These are phyloP conservation scores for Globisporangium megalacanthum DNA, from an alignment of 352 stramenopile species.

Conservation along the genomic window DNA sequence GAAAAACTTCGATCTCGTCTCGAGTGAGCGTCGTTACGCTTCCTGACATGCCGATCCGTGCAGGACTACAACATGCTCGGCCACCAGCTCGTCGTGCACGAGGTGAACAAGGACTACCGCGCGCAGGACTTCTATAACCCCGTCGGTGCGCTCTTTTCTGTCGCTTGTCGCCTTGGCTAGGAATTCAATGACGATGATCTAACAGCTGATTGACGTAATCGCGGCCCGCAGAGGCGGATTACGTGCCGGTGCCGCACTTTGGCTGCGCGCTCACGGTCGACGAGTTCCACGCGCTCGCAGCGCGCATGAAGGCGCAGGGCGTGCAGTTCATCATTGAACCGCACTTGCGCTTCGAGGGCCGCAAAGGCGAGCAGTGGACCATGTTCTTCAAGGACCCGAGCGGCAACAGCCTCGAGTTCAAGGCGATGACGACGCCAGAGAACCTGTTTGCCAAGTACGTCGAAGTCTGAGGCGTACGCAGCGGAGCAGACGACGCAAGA, in stretches of 20 bases:
- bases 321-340: constrained; percentile 96
- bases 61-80: constrained; percentile 90
- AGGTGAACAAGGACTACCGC: constrained; percentile 91
- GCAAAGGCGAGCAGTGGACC: constrained; percentile 97
- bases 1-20: neutral
- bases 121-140: constrained; percentile 95
- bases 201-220: too few species aligned
- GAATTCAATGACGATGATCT: too few species aligned
- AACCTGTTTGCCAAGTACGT: too few species aligned
- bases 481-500: too few species aligned
- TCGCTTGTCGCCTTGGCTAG: too few species aligned
- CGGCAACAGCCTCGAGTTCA: constrained; percentile 99
- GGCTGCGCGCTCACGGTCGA: constrained; percentile 91
- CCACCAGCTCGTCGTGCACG: constrained; percentile 87
- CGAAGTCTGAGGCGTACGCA: too few species aligned
- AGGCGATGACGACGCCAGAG: too few species aligned
- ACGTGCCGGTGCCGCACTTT: constrained; percentile 97
- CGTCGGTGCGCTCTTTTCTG: constrained; percentile 70
- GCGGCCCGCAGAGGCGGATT: constrained; percentile 92
- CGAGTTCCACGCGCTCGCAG: constrained; percentile 88
- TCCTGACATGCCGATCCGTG: constrained; percentile 11
- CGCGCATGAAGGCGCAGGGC: constrained; percentile 64
- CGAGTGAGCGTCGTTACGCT: neutral
- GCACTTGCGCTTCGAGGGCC: constrained; percentile 91
- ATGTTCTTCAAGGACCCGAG: constrained; percentile 99